Evolutionary conservation across 805 yeast genomes (phyloP).

Genomic region (Tetrapisispora nanseiensis): DNA sequence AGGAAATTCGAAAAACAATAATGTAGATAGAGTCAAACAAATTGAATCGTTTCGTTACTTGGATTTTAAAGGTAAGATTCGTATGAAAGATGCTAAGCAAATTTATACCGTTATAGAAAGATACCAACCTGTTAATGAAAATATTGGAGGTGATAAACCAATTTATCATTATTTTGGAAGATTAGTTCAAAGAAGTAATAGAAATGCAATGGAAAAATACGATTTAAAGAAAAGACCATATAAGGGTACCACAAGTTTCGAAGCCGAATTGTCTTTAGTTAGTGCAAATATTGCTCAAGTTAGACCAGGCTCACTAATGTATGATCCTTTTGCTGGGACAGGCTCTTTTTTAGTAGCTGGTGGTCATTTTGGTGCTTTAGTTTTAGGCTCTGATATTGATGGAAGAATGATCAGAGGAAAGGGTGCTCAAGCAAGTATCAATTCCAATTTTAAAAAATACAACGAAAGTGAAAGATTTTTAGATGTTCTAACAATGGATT

Average conservation of each 20-base stretch:
- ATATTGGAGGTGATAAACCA: conserved; percentile 40
- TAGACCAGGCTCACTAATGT: conserved; percentile 51
- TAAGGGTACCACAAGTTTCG: conserved; percentile 95
- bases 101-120: conserved; percentile 67
- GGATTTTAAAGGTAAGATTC: conserved; percentile 66
- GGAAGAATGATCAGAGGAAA: conserved; percentile 66
- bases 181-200: conserved; percentile 49
- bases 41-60: conserved; percentile 67
- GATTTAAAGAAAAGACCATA: conserved; percentile 76
- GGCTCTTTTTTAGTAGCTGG: conserved; percentile 90
- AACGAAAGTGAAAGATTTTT: conserved; percentile 45
- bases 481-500: conserved; percentile 86
- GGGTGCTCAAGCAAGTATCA: conserved; percentile 36
- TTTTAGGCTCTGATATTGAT: conserved; percentile 87
- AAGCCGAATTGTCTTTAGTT: conserved; percentile 81
- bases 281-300: conserved; percentile 83
- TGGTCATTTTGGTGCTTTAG: conserved; percentile 69
- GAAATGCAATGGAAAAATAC: conserved; percentile 62
- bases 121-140: conserved; percentile 41
- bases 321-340: conserved; percentile 95
- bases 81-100: conserved; percentile 67
- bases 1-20: conserved; percentile 43
- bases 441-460: conserved; percentile 68
- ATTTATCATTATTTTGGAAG: conserved; percentile 65
- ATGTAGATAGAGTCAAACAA: conserved; percentile 38